These are phyloP conservation scores for Pseudogymnoascus sp. DNA, from an alignment of 2,329 filamentous ascomycete genomes.

Conservation along the genomic window DNA sequence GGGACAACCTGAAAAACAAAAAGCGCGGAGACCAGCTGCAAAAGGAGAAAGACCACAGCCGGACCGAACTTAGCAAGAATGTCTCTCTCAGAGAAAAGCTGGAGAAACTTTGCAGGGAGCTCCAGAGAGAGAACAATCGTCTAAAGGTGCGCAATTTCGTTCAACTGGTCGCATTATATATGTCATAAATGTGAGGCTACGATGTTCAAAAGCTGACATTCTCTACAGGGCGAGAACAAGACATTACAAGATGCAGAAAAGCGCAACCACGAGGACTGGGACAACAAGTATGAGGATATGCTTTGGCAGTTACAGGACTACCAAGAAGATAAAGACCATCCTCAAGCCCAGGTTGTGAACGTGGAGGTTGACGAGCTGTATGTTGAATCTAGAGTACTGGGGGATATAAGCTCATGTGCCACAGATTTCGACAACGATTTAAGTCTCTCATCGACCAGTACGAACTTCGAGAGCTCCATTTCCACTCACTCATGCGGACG, in stretches of 20 bases:
- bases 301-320: constrained; percentile 81
- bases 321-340: constrained; percentile 77
- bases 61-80: constrained; percentile 83
- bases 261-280: constrained; percentile 71
- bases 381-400: constrained; percentile 27
- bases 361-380: constrained; percentile 86
- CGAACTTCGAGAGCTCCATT: constrained; percentile 89
- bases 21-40: constrained; percentile 89
- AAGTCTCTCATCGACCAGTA: constrained; percentile 96
- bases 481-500: constrained; percentile 81
- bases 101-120: constrained; percentile 88
- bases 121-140: constrained; percentile 96
- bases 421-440: constrained; percentile 74
- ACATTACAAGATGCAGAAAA: constrained; percentile 81
- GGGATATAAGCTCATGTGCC: constrained; percentile 30
- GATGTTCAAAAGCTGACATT: neutral
- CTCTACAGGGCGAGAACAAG: constrained; percentile 75
- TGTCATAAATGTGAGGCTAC: constrained; percentile 10
- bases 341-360: constrained; percentile 71
- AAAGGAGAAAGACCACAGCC: constrained; percentile 88
- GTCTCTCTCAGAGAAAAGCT: constrained; percentile 89
- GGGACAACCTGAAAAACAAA: constrained; percentile 92
- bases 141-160: constrained; percentile 60
- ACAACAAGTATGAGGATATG: constrained; percentile 73
- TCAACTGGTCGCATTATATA: neutral